Percentiles rank a stretch among this genome's conserved stretches.
These are phyloP conservation scores for Mortierella alpina DNA, from an alignment of 192 early-diverging fungal genomes.

Conservation along the genomic window DNA sequence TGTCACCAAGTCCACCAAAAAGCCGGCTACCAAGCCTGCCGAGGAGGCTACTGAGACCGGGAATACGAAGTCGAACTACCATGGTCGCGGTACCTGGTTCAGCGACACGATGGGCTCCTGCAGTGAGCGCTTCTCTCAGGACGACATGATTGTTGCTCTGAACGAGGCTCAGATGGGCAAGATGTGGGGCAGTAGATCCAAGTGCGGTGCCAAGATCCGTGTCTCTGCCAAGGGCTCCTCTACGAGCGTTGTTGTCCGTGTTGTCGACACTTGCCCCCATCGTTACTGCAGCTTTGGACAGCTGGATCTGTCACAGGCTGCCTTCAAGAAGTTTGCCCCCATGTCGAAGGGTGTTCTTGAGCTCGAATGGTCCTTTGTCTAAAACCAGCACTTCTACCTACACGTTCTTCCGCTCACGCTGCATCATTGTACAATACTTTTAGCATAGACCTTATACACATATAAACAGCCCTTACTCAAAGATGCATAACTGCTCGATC, in stretches of 20 bases:
- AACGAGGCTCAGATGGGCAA: conserved; percentile 48
- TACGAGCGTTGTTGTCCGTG: conserved; percentile 19
- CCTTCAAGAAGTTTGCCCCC: conserved; percentile 39
- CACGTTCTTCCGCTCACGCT: no score
- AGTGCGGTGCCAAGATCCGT: conserved; percentile 37
- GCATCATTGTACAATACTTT: no score
- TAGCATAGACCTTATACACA: no score
- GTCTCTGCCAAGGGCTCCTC: conserved; percentile 30
- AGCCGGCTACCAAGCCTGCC: background rate
- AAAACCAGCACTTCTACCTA: background rate
- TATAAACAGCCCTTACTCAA: no score
- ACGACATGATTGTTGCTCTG: conserved; percentile 46
- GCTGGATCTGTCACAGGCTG: conserved; percentile 37
- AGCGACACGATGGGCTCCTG: conserved; percentile 45
- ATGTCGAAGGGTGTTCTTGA: conserved; percentile 34
- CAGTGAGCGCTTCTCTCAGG: conserved; percentile 32
- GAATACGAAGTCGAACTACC: conserved; percentile 7
- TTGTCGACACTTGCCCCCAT: conserved; percentile 45
- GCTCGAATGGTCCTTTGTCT: conserved; percentile 46
- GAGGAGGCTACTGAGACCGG: background rate
- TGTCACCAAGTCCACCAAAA: background rate
- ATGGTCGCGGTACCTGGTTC: conserved; percentile 51
- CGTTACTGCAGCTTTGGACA: conserved; percentile 35
- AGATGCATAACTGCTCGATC: no score
- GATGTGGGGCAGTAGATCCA: conserved; percentile 33